phyloP scores from a whole-genome alignment of 2,329 filamentous ascomycete genomes.

The Beauveria scarabaeidicola region DNA sequence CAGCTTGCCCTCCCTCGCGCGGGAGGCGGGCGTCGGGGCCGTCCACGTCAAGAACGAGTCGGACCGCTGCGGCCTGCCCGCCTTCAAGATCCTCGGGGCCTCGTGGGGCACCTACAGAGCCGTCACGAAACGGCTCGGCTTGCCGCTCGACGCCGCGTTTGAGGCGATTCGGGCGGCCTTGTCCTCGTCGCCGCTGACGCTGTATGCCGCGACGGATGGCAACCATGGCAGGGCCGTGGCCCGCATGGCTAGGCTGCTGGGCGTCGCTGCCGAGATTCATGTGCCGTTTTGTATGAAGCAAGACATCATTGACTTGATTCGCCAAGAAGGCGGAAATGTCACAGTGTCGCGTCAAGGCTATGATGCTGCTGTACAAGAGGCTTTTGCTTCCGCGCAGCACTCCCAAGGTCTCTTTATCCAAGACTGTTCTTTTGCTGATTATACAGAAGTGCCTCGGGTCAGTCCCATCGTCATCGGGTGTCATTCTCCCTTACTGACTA shows the following conservation, averaged over 20 bases:
- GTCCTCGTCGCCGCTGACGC: slow-evolving; percentile 23
- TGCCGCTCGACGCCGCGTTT: slow-evolving; percentile 34
- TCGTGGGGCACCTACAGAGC: slow-evolving; percentile 63
- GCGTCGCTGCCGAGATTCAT: slow-evolving; percentile 47
- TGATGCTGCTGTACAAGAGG: slow-evolving; percentile 49
- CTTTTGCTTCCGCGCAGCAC: slow-evolving; percentile 32
- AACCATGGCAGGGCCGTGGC: slow-evolving; percentile 71
- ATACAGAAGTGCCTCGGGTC: slow-evolving; percentile 54
- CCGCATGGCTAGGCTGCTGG: slow-evolving; percentile 54
- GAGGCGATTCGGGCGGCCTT: slow-evolving; percentile 31
- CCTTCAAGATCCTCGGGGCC: slow-evolving; percentile 74
- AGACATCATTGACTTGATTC: slow-evolving; percentile 46
- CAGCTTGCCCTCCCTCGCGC: slow-evolving; percentile 42
- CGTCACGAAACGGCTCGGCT: slow-evolving; percentile 34
- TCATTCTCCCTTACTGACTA: background rate
- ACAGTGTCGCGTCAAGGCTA: slow-evolving; percentile 50
- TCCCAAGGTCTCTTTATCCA: slow-evolving; percentile 48
- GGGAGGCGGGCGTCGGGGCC: slow-evolving; percentile 43
- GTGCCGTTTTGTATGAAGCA: slow-evolving; percentile 52
- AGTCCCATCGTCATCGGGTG: slow-evolving; percentile 5
- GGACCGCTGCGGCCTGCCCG: slow-evolving; percentile 54
- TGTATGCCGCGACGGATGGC: slow-evolving; percentile 63
- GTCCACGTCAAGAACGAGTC: slow-evolving; percentile 63
- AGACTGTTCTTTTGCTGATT: slow-evolving; percentile 60
- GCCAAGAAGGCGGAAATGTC: slow-evolving; percentile 54